Base-by-base conservation (phyloP, 2,329 filamentous ascomycete genomes). In the Fusarium bulbicola region DNA sequence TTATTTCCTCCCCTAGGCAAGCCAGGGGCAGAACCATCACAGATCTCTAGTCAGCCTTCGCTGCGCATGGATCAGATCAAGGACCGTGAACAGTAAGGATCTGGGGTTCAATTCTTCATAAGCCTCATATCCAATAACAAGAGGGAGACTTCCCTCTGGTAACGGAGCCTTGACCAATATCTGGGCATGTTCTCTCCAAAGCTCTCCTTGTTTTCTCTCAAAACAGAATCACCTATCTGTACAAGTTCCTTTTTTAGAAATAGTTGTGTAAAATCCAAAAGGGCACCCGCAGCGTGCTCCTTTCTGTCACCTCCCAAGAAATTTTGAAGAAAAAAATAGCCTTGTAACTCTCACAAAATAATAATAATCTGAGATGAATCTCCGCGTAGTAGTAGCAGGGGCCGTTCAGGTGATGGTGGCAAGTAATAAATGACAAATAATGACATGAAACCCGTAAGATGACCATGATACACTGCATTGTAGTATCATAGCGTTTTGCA, bases 371-470 rank as follows among this genome's bases (percentile, higher is more conserved):
- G 24, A 65, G 45, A 57, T 32, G 28, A 26, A 57, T 62, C 40
- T 61, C 61, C 47, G 32, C 24, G 20, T 32, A 46, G 26, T 30
- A 53, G 28, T 46, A 43, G 54, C 50, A 56, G 46, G 42, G 53
- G 36, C 52, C 56, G 60, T 52, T 63, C 37, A 45, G 56, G 45
- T 63, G 30, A 57, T 74, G 47, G 40, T 60, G 53, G 45, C 40
- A 69, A 59, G 49, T 69, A 60, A 74, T 61, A 57, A 69, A 63
- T 57, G 50, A 69, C 54, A 73, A 61, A 53, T 66, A 49, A 53
- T 66, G 72, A 53, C 62, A 58, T 72, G 71, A 69, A 69, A 60
- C 60, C 59, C 63, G 59, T 69, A 45, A 72, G 37, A 59, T 59
- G 52, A 72, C 47, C 46, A 74, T 54, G 46, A 71, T 68, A 67